Percentiles rank a stretch among this genome's conserved stretches.
Conservation (phyloP, 192 early-diverging fungal species). For the Coemansia sp. region DNA sequence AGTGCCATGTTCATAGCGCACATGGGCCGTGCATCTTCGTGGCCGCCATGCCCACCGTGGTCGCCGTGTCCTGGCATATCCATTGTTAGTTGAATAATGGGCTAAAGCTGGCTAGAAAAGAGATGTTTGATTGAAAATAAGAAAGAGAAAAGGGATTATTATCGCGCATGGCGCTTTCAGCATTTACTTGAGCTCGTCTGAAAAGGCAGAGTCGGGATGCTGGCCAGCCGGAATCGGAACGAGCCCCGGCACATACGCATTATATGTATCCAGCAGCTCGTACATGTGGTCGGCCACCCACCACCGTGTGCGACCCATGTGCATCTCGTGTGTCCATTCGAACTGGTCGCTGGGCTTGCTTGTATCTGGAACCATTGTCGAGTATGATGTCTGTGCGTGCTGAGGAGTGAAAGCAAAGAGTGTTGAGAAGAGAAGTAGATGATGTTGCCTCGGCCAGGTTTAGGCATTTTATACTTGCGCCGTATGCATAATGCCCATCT, state of each 20-base stretch:
- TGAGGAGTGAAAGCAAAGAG: not conserved
- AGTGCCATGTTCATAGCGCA: constrained; percentile 72
- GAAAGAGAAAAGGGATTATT: constrained; percentile 9
- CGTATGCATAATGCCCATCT: too few species aligned
- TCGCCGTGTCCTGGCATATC: constrained; percentile 55
- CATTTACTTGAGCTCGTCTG: constrained; percentile 37
- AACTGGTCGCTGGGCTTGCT: constrained; percentile 55
- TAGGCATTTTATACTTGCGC: constrained; percentile 2
- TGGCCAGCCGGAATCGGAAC: constrained; percentile 49
- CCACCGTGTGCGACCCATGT: constrained; percentile 52
- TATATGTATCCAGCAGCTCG: constrained; percentile 44
- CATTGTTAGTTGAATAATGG: constrained; percentile 24
- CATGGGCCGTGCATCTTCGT: constrained; percentile 49
- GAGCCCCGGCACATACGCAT: constrained; percentile 44
- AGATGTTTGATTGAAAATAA: constrained; percentile 5
- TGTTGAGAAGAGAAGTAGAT: not conserved
- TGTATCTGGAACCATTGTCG: constrained; percentile 49
- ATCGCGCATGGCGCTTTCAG: not conserved
- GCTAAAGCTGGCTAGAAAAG: not conserved
- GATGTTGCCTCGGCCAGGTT: not conserved
- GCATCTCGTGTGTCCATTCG: constrained; percentile 54
- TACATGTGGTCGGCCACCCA: constrained; percentile 56
- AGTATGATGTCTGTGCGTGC: not conserved
- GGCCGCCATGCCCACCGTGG: constrained; percentile 54
- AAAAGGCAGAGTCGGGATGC: constrained; percentile 52